A percentile compares a stretch with the other conserved stretches of the same genome.
These are phyloP conservation scores for Alternaria alternata DNA, from an alignment of 2,329 filamentous ascomycete species.

Conservation along the genomic window DNA sequence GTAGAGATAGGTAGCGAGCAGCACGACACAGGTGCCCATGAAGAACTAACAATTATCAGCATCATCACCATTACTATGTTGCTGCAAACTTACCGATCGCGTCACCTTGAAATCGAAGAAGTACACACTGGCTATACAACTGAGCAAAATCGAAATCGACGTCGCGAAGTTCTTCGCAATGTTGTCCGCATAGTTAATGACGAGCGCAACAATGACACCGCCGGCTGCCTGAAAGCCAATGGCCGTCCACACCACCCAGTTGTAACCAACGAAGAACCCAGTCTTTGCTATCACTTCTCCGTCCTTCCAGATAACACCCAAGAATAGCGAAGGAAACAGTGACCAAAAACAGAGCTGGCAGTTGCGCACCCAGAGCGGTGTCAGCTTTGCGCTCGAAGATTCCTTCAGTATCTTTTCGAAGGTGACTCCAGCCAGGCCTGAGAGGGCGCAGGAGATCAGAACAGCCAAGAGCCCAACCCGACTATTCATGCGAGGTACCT, in stretches of 20 bases:
- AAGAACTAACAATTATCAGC: conserved; percentile 69
- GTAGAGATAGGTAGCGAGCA: conserved; percentile 87
- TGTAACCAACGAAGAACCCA: conserved; percentile 96
- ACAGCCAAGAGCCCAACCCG: conserved; percentile 82
- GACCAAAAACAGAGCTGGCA: conserved; percentile 95
- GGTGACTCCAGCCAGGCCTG: conserved; percentile 84
- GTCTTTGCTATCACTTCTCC: conserved; percentile 81
- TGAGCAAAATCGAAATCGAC: conserved; percentile 88
- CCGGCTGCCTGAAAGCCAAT: conserved; percentile 84
- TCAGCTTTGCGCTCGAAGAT: conserved; percentile 69
- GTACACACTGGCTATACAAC: conserved; percentile 82
- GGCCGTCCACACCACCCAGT: conserved; percentile 86
- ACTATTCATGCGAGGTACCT: conserved; percentile 72
- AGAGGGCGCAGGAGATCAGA: conserved; percentile 77
- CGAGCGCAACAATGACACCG: conserved; percentile 82
- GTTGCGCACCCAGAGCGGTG: conserved; percentile 92
- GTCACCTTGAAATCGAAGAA: conserved; percentile 85
- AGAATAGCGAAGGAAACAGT: conserved; percentile 84
- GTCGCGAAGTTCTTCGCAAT: conserved; percentile 95
- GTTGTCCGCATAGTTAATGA: conserved; percentile 84
- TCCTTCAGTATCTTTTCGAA: conserved; percentile 94
- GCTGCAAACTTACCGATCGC: conserved; percentile 33
- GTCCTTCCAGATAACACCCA: conserved; percentile 87
- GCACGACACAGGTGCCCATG: conserved; percentile 78
- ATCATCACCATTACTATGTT: neutral